A percentile compares a stretch with the other conserved stretches of the same genome.
phyloP scores from a whole-genome alignment of 805 yeast genomes.

The Yarrowia porcina region DNA sequence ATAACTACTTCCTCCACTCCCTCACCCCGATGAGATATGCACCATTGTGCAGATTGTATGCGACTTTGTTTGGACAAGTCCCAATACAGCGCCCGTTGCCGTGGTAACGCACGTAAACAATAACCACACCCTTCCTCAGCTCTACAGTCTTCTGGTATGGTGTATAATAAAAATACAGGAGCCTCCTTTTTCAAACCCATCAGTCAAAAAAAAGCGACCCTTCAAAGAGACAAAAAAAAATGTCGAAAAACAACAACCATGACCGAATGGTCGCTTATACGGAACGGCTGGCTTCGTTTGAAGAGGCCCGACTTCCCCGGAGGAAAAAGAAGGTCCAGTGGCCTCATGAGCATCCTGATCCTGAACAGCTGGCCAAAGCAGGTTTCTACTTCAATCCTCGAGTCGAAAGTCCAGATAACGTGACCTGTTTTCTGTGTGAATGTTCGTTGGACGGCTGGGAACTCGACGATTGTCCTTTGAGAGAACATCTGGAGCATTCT shows the following conservation, averaged over 20 bases:
- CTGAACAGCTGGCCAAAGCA: slow-evolving; percentile 47
- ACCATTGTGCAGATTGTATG: background rate
- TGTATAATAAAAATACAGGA: background rate
- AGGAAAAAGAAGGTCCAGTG: slow-evolving; percentile 28
- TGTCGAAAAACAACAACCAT: background rate
- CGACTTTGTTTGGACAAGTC: background rate
- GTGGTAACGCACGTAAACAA: slow-evolving; percentile 6
- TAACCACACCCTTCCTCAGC: background rate
- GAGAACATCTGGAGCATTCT: slow-evolving; percentile 45
- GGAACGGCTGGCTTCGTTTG: slow-evolving; percentile 4
- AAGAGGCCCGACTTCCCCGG: background rate
- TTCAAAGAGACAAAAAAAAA: background rate
- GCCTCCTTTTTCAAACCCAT: background rate
- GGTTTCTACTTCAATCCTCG: slow-evolving; percentile 63
- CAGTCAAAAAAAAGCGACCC: background rate
- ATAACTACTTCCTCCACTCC: background rate
- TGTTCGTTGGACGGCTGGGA: slow-evolving; percentile 61
- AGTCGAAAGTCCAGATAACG: slow-evolving; percentile 47
- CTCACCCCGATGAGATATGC: slow-evolving; percentile 15
- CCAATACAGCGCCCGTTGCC: background rate
- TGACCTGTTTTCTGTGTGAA: slow-evolving; percentile 58
- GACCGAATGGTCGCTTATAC: slow-evolving; percentile 17
- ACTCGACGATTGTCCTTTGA: slow-evolving; percentile 47
- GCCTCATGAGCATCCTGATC: slow-evolving; percentile 33
- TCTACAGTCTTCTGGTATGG: background rate